These are phyloP conservation scores for Tulasnella sp. DNA, from an alignment of 768 basidiomycete genomes.

Conservation along the genomic window DNA sequence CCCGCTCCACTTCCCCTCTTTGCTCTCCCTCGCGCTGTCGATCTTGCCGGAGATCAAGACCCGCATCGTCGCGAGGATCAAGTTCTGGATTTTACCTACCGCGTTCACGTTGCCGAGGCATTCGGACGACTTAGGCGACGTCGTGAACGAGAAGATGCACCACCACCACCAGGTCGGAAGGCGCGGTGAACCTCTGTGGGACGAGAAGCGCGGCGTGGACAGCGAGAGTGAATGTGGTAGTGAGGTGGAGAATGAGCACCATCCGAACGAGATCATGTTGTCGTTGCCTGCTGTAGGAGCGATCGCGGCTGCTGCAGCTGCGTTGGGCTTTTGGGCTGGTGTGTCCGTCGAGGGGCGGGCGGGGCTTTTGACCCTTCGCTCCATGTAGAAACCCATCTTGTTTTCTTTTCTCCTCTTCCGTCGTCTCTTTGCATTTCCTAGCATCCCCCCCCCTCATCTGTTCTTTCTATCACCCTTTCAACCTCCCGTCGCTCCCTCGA, in stretches of 20 bases:
- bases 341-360: not conserved
- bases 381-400: not conserved
- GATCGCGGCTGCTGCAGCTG: not conserved
- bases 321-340: conserved; percentile 2
- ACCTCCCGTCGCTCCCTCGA: no score
- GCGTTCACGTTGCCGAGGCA: not conserved
- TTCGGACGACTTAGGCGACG: not conserved
- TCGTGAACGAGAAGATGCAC: not conserved
- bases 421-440: no score
- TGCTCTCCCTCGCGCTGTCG: not conserved
- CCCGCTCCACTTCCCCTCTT: conserved; percentile 4
- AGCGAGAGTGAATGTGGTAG: not conserved
- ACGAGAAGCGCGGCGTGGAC: not conserved
- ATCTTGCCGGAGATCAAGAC: not conserved
- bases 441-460: no score
- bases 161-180: not conserved
- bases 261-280: not conserved
- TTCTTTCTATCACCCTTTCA: no score
- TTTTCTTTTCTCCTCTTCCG: not conserved
- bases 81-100: not conserved
- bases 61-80: not conserved
- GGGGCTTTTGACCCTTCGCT: not conserved
- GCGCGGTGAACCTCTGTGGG: not conserved
- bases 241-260: not conserved
- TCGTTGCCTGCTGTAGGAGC: not conserved